A percentile compares a stretch with the other conserved stretches of the same genome.
Conservation (phyloP, 225 moss, liverwort and hornwort species). For the Antitrichia curtipendula region DNA sequence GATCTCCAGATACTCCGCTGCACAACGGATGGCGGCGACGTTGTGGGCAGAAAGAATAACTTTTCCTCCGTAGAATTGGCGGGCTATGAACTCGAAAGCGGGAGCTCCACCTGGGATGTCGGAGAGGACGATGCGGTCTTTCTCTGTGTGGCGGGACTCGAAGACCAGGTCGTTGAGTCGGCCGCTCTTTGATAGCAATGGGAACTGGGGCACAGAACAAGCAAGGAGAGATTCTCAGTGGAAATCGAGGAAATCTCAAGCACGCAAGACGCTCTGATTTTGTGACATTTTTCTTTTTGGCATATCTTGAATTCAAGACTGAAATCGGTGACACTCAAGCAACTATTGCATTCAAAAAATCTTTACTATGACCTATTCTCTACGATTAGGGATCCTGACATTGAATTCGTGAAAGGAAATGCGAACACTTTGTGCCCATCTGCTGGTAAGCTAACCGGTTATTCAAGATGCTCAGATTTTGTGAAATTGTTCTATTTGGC, state of each 20-base stretch:
- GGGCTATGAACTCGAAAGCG: slow-evolving; percentile 17
- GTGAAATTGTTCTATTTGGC: too few relatives aligned
- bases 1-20: slow-evolving; percentile 34
- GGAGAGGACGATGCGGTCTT: neutral
- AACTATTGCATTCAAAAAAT: neutral
- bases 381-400: neutral
- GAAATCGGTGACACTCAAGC: neutral
- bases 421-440: neutral
- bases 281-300: neutral
- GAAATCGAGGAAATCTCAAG: neutral
- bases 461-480: neutral
- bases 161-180: slow-evolving; percentile 3
- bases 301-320: neutral
- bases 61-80: slow-evolving; percentile 1
- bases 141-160: neutral
- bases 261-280: neutral
- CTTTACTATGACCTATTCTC: neutral
- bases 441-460: neutral
- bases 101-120: slow-evolving; percentile 31
- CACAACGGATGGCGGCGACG: slow-evolving; percentile 21
- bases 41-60: slow-evolving; percentile 3
- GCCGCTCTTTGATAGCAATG: slow-evolving; percentile 15
- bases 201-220: slow-evolving; percentile 8
- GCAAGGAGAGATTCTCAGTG: neutral
- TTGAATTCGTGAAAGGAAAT: neutral